Percentiles rank a stretch among this genome's conserved stretches.
phyloP scores from a whole-genome alignment of 768 basidiomycete genomes.

The Chlorophyllum brunneum region DNA sequence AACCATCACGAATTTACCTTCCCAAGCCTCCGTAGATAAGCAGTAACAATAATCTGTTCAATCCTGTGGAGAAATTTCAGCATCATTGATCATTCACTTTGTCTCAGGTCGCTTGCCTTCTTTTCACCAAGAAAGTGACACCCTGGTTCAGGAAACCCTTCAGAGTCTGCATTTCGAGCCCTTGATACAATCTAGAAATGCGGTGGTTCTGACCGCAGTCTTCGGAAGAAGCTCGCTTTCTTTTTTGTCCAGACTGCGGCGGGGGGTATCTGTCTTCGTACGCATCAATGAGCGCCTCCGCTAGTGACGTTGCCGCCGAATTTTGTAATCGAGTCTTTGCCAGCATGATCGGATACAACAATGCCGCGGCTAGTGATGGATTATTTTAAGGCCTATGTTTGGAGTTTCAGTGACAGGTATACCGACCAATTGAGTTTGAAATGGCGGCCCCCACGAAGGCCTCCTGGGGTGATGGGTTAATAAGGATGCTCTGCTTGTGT shows the following conservation, averaged over 20 bases:
- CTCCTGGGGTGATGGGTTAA: slow-evolving; percentile 36
- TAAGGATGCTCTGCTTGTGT: slow-evolving; percentile 3
- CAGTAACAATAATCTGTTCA: slow-evolving; percentile 20
- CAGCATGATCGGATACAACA: slow-evolving; percentile 57
- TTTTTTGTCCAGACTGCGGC: slow-evolving; percentile 1
- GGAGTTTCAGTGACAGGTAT: too few species aligned
- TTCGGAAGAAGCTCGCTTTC: slow-evolving; percentile 1
- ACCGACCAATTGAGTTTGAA: slow-evolving; percentile 45
- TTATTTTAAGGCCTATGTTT: too few species aligned
- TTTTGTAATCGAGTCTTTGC: slow-evolving; percentile 53
- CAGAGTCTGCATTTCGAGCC: slow-evolving; percentile 43
- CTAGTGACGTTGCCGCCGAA: slow-evolving; percentile 34
- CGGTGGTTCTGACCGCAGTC: slow-evolving; percentile 15
- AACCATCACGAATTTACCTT: neutral
- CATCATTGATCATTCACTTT: neutral
- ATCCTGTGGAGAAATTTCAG: slow-evolving; percentile 14
- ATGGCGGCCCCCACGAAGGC: slow-evolving; percentile 57
- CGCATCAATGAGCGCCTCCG: slow-evolving; percentile 29
- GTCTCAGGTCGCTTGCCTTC: slow-evolving; percentile 31
- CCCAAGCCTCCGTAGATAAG: slow-evolving; percentile 12
- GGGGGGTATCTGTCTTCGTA: slow-evolving; percentile 23
- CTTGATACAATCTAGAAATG: slow-evolving; percentile 47
- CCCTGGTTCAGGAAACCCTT: slow-evolving; percentile 58
- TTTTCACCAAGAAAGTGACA: slow-evolving; percentile 55
- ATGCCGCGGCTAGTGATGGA: slow-evolving; percentile 32